A percentile compares a stretch with the other conserved stretches of the same genome.
Conservation (phyloP, 805 yeast species). For the Metschnikowia cerradonensis region DNA sequence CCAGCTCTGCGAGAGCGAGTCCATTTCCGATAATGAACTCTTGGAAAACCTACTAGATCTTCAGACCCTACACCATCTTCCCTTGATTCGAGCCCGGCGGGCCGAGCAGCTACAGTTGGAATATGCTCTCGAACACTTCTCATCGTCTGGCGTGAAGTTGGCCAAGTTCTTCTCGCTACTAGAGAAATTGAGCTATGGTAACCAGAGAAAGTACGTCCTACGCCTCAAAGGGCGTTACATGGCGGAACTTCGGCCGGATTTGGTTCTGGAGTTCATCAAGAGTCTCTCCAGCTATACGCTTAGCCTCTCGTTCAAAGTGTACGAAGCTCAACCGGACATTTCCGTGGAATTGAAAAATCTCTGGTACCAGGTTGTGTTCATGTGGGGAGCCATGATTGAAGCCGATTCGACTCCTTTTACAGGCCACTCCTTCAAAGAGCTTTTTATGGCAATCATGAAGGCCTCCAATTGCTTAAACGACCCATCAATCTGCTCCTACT, state of each 20-base stretch:
- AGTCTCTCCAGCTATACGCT: conserved; percentile 16
- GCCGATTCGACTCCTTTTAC: not conserved
- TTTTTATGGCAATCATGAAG: not conserved
- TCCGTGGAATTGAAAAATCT: conserved; percentile 4
- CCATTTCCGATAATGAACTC: conserved; percentile 24
- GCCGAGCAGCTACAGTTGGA: conserved; percentile 9
- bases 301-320: conserved; percentile 1
- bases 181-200: conserved; percentile 7
- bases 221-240: conserved; percentile 8
- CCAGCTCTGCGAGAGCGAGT: conserved; percentile 23
- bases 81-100: not conserved
- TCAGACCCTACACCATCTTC: not conserved
- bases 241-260: not conserved
- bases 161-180: conserved; percentile 24
- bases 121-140: conserved; percentile 19
- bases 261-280: conserved; percentile 10
- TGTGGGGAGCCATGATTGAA: conserved; percentile 16
- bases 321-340: not conserved
- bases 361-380: conserved; percentile 10
- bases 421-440: conserved; percentile 3
- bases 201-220: conserved; percentile 15
- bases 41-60: conserved; percentile 24
- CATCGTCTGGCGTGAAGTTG: conserved; percentile 17
- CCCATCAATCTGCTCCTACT: conserved; percentile 3
- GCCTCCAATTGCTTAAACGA: conserved; percentile 1